Conservation (phyloP, 352 stramenopile genomes). For the Phytophthora crassamura region DNA sequence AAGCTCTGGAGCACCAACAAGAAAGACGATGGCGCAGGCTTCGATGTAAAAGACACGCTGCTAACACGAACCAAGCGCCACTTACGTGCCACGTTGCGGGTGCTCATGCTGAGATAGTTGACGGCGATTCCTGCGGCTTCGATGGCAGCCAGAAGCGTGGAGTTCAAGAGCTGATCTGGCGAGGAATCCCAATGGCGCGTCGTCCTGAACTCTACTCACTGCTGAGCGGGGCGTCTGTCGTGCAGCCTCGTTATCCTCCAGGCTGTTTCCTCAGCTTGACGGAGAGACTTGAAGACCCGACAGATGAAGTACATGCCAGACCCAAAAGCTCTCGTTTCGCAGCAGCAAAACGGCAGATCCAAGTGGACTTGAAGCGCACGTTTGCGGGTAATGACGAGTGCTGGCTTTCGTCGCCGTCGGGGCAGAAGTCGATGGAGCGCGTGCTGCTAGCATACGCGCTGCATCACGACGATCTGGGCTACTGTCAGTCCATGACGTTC, state of each 20-base stretch:
- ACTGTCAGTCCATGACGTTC: conserved; percentile 93
- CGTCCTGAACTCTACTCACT: conserved; percentile 53
- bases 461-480: conserved; percentile 80
- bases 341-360: conserved; percentile 55
- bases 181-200: conserved; percentile 51
- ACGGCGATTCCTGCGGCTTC: conserved; percentile 2
- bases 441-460: conserved; percentile 84
- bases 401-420: conserved; percentile 59
- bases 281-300: conserved; percentile 29
- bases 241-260: conserved; percentile 20
- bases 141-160: conserved; percentile 3
- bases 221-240: conserved; percentile 47
- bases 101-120: background rate
- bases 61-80: background rate
- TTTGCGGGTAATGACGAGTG: conserved; percentile 68
- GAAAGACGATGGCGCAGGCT: conserved; percentile 39
- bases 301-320: conserved; percentile 22
- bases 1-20: conserved; percentile 51
- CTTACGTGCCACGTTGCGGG: background rate
- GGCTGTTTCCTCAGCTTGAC: conserved; percentile 50
- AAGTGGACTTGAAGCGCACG: conserved; percentile 72
- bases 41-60: conserved; percentile 10
- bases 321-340: conserved; percentile 38
- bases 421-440: conserved; percentile 58
- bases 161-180: conserved; percentile 50